phyloP scores from a whole-genome alignment of 2,329 filamentous ascomycete species.

The Lecanicillium sp. region DNA sequence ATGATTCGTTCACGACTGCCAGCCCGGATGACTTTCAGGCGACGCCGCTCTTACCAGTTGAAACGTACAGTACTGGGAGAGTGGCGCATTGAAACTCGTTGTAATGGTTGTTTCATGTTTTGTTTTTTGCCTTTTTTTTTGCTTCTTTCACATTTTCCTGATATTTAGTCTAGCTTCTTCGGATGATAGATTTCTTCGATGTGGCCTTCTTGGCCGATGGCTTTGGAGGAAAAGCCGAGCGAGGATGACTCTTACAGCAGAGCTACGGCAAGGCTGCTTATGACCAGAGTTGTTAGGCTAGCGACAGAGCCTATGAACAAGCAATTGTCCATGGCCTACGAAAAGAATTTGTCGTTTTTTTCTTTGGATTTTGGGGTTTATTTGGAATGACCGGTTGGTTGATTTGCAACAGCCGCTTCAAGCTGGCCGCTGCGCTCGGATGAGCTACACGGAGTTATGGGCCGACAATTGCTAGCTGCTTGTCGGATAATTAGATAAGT shows the following conservation, averaged over 20 bases:
- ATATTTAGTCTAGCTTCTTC: slow-evolving; percentile 1
- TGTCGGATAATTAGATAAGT: no score
- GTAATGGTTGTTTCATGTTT: not conserved
- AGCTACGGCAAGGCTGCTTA: not conserved
- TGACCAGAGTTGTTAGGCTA: not conserved
- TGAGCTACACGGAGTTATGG: no score
- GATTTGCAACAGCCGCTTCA: no score
- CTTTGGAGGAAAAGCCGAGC: not conserved
- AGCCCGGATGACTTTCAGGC: no score
- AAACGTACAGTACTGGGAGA: not conserved
- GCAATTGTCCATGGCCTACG: not conserved
- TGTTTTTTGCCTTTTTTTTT: not conserved
- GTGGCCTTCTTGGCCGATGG: not conserved
- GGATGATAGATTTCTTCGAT: slow-evolving; percentile 4
- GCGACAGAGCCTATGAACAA: not conserved
- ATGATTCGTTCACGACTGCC: no score
- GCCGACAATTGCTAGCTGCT: no score
- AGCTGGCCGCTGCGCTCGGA: no score
- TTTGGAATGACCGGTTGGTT: not conserved
- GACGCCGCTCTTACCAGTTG: no score
- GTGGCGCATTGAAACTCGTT: slow-evolving; percentile 4
- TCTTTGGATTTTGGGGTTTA: not conserved
- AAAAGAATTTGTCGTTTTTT: not conserved
- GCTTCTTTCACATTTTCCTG: not conserved
- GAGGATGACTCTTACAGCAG: not conserved